Conservation (phyloP, 2,329 filamentous ascomycete genomes). For the Penicillium oxalicum region DNA sequence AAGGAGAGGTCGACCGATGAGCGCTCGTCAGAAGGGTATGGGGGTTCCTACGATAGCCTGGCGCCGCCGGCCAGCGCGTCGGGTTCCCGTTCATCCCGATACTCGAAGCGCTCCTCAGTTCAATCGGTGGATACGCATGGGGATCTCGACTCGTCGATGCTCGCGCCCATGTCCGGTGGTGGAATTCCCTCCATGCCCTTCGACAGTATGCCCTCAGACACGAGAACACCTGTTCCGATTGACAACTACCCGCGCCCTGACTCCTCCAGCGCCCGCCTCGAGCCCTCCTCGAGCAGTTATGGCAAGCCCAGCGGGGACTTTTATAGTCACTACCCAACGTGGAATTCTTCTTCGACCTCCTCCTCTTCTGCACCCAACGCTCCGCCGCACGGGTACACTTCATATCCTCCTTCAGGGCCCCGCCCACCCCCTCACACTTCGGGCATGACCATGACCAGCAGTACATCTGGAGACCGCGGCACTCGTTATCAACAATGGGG, state of each 20-base stretch:
- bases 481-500: conserved; percentile 77
- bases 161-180: conserved; percentile 71
- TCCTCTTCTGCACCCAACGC: conserved; percentile 25
- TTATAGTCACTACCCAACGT: conserved; percentile 73
- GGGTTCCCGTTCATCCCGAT: conserved; percentile 66
- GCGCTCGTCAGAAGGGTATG: conserved; percentile 52
- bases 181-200: conserved; percentile 86
- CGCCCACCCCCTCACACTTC: conserved; percentile 54
- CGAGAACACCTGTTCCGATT: conserved; percentile 63
- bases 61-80: conserved; percentile 57
- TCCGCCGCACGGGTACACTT: conserved; percentile 44
- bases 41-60: conserved; percentile 50
- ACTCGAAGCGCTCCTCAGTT: conserved; percentile 64
- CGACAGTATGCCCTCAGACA: conserved; percentile 61
- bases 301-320: conserved; percentile 73
- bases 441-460: conserved; percentile 62
- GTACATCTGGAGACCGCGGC: conserved; percentile 61
- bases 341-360: conserved; percentile 57
- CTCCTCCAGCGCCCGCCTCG: conserved; percentile 55
- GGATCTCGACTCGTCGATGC: conserved; percentile 53
- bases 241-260: conserved; percentile 67
- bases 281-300: conserved; percentile 75
- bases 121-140: conserved; percentile 64
- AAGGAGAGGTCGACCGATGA: conserved; percentile 71
- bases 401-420: conserved; percentile 56